phyloP scores from a whole-genome alignment of 371 early-diverging fungal genomes.

The Mortierella sp. region DNA sequence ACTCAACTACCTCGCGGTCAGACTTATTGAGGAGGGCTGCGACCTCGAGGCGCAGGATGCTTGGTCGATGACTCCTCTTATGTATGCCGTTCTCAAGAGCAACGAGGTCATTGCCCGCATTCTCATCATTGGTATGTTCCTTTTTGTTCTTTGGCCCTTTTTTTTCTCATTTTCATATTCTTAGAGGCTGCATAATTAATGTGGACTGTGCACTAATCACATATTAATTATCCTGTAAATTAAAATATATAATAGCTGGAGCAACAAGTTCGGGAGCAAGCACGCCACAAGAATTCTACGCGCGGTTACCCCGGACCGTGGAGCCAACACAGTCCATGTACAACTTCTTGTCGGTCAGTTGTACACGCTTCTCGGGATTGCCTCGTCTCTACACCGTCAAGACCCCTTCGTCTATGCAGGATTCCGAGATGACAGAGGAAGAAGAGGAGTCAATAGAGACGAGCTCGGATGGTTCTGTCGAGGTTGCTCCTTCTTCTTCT shows the following conservation, averaged over 20 bases:
- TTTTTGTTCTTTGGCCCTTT: not conserved
- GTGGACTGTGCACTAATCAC: not conserved
- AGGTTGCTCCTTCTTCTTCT: not conserved
- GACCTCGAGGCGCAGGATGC: conserved; percentile 36
- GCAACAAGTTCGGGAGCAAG: conserved; percentile 31
- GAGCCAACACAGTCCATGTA: conserved; percentile 19
- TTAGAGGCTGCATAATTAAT: not conserved
- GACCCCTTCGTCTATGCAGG: not conserved
- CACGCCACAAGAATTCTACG: conserved; percentile 39
- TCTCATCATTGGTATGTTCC: conserved; percentile 33
- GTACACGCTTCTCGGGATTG: conserved; percentile 18
- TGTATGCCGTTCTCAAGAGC: conserved; percentile 44
- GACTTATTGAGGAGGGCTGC: conserved; percentile 42
- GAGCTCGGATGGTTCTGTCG: not conserved
- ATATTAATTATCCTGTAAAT: not conserved
- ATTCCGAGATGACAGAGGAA: conserved; percentile 15
- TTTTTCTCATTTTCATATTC: not conserved
- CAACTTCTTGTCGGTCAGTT: conserved; percentile 27
- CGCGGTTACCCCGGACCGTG: not conserved
- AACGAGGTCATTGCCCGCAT: conserved; percentile 27
- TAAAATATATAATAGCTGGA: conserved; percentile 30
- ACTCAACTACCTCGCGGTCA: conserved; percentile 13
- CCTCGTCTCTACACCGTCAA: not conserved
- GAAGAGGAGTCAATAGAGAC: conserved; percentile 7
- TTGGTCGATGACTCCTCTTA: conserved; percentile 39